phyloP scores from a whole-genome alignment of 1,139 yeast species.

The Zygosaccharomyces sapae region DNA sequence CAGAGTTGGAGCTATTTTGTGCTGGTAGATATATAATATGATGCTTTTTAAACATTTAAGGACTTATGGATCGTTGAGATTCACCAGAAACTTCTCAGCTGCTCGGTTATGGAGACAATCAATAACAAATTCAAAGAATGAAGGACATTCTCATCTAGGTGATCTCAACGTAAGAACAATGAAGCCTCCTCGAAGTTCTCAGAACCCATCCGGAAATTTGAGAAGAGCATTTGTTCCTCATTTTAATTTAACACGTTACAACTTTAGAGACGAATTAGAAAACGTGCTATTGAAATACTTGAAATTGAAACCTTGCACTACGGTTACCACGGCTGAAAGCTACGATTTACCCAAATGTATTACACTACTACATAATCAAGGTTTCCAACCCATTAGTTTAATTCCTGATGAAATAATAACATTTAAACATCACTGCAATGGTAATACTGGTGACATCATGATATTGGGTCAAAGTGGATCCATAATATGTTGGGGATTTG shows the following conservation, averaged over 20 bases:
- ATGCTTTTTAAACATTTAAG: no score
- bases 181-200: constrained; percentile 14
- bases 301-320: constrained; percentile 45
- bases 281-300: constrained; percentile 9
- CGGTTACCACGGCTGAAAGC: constrained; percentile 65
- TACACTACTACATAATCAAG: constrained; percentile 36
- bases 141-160: neutral
- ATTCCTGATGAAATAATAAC: constrained; percentile 70
- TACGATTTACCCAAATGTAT: constrained; percentile 52
- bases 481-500: constrained; percentile 75
- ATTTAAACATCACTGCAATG: constrained; percentile 37
- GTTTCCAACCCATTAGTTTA: constrained; percentile 33
- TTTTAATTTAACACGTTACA: constrained; percentile 3
- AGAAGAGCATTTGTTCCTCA: constrained; percentile 17
- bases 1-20: no score
- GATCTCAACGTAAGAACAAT: constrained; percentile 12
- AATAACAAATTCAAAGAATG: neutral
- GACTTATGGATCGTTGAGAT: neutral
- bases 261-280: constrained; percentile 9
- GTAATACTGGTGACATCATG: constrained; percentile 48
- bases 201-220: constrained; percentile 15
- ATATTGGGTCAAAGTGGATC: constrained; percentile 64
- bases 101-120: neutral
- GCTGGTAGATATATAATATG: no score
- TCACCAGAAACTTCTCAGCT: neutral